Evolutionary conservation across 2,329 filamentous ascomycete species (phyloP), one percentile per base, ranked within the genome.

Genomic region (Pseudogymnoascus sp.): DNA sequence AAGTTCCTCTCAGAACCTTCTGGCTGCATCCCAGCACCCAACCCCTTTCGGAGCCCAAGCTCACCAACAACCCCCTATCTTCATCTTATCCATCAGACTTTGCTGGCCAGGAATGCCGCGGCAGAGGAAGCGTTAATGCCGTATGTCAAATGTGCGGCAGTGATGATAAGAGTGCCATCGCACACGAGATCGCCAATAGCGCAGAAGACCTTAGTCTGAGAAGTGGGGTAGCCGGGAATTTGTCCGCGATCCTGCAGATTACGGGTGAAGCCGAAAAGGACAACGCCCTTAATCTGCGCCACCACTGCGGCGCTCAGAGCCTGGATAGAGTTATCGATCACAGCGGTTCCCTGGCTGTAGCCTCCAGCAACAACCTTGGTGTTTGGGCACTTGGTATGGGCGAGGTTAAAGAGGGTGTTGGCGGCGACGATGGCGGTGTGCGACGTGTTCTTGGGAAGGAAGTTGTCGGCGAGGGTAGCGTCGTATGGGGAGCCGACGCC

Each of bases 121-220:
- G 77, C 77, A 7, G 69, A 69, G 3, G 65, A 63, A 0, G 73
- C 76, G 69, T 77, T 64, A 2, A 52, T 23, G 1, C 68, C 73
- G 64, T 81, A 81, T 2, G 70, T 70, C 35, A 76, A 61, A 70
- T 81, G 79, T 5, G 76, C 67, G 6, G 72, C 74, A 21, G 77
- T 69, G 5, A 77, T 69, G 61, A 78, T 72, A 21, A 76, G 68
- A 0, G 78, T 78, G 35, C 81, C 78, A 3, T 70, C 61, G 63
- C 82, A 85, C 5, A 85, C 81, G 8, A 78, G 72, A 65, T 85
- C 82, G 0, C 79, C 81, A 3, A 65, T 52, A 31, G 80, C 76
- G 64, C 82, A 84, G 38, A 79, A 77, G 18, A 80, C 78, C 67
- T 80, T 65, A 2, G 71, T 67, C 62, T 73, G 63, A 40, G 63